Base-by-base conservation (phyloP, 331 rosid species). In the Arachis monticola region DNA sequence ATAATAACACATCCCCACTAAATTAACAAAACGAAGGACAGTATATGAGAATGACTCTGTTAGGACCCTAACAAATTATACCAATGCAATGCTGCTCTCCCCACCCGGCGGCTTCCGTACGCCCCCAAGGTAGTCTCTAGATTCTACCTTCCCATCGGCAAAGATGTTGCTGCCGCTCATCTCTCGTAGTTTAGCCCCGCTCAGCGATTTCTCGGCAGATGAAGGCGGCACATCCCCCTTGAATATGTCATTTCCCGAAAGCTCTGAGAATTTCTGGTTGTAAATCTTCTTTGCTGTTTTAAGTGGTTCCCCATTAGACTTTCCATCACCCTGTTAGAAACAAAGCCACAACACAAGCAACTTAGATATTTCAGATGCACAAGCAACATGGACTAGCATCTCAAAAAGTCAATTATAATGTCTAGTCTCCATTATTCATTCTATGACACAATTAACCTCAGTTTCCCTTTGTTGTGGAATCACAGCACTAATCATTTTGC, bases 101-200 rank as follows among this genome's bases (percentile, higher is more conserved):
- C 99, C 99, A 0, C 97, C 99, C 0, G 99, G 99, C 67, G 99
- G 99, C 80, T 94, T 94, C 92, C 99, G 93, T 62, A 94, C 97
- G 1, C 97, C 97, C 0, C 99, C 99, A 31, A 92, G 78, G 83
- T 81, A 92, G 85, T 94, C 97, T 77, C 97, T 88, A 44, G 97
- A 81, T 84, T 92, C 97, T 51, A 66, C 90, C 86, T 94, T 94
- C 74, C 97, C 99, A 4, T 94, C 99, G 22, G 99, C 96, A 85
- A 94, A 94, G 81, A 94, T 94, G 87, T 94, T 88, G 10, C 87
- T 94, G 35, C 99, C 99, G 8, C 91, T 92, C 76, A 94, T 92
- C 86, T 94, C 99, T 8, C 93, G 88, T 72, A 94, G 84, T 80
- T 94, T 94, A 1, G 96, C 99, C 1, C 72, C 79, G 10, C 97